These are phyloP conservation scores for Blastomyces parvus DNA, from an alignment of 2,329 filamentous ascomycete genomes.

Conservation along the genomic window DNA sequence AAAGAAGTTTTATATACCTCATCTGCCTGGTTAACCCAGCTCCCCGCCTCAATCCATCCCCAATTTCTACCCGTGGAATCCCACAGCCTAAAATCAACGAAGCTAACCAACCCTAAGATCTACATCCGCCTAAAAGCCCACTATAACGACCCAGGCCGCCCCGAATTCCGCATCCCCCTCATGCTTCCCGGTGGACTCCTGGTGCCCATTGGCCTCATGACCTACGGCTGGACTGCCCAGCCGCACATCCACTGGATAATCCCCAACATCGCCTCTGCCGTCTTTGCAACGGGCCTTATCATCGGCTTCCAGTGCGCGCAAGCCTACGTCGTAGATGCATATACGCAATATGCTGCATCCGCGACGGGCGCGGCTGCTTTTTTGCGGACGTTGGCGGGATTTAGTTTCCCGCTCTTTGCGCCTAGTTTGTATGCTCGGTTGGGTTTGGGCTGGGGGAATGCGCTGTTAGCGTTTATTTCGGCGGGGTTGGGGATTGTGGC, in stretches of 20 bases:
- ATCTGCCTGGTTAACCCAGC: background rate
- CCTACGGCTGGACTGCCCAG: constrained; percentile 50
- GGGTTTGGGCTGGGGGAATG: constrained; percentile 34
- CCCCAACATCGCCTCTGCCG: constrained; percentile 44
- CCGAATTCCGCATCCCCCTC: constrained; percentile 56
- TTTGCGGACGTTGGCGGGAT: constrained; percentile 38
- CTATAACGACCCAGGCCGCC: constrained; percentile 22
- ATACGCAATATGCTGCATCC: constrained; percentile 39
- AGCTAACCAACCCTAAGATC: constrained; percentile 10
- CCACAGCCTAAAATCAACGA: background rate
- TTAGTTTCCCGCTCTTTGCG: constrained; percentile 43
- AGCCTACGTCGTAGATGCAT: constrained; percentile 33
- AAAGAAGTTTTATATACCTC: too few relatives aligned
- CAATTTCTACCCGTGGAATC: background rate
- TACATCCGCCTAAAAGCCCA: constrained; percentile 22
- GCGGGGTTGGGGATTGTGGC: constrained; percentile 38
- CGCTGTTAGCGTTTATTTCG: constrained; percentile 33
- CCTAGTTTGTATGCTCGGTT: constrained; percentile 31
- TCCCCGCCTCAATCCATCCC: background rate
- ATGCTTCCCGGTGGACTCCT: constrained; percentile 46
- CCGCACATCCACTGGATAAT: constrained; percentile 44
- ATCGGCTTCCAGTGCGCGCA: constrained; percentile 39
- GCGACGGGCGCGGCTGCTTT: constrained; percentile 42
- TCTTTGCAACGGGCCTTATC: constrained; percentile 43
- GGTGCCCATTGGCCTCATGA: constrained; percentile 45